Evolutionary conservation across 208 protist species (phyloP).

Genomic region (Acanthamoeba lenticulata): DNA sequence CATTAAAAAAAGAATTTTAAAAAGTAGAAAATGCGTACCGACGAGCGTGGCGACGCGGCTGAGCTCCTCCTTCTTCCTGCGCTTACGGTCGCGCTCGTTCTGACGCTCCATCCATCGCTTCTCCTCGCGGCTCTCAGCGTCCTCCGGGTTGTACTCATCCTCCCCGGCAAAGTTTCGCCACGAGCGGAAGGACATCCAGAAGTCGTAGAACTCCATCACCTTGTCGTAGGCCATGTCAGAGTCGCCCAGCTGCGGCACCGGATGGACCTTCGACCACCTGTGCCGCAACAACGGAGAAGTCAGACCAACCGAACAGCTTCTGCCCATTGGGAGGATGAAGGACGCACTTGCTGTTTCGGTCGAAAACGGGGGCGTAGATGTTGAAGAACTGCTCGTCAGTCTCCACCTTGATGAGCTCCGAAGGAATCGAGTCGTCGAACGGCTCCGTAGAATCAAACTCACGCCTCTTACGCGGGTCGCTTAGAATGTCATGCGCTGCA

Average conservation of each 20-base stretch:
- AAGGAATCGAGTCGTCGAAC: constrained; percentile 95
- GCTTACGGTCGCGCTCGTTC: constrained; percentile 92
- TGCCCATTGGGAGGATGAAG: background rate
- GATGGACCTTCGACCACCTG: constrained; percentile 76
- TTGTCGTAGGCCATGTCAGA: constrained; percentile 77
- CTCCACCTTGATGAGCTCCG: constrained; percentile 78
- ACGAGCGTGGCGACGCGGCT: constrained; percentile 92
- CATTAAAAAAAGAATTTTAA: too few relatives aligned
- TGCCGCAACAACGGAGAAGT: too few relatives aligned
- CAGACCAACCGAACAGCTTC: too few relatives aligned
- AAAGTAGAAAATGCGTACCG: too few relatives aligned
- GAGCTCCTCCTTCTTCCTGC: constrained; percentile 91
- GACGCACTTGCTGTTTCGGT: constrained; percentile 92
- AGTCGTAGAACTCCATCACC: constrained; percentile 95
- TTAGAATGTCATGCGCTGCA: constrained; percentile 94
- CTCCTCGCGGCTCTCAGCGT: constrained; percentile 95
- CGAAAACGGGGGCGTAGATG: constrained; percentile 92
- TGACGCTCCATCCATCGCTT: constrained; percentile 97
- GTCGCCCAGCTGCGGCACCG: constrained; percentile 77
- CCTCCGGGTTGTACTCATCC: constrained; percentile 93
- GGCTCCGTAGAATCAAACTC: constrained; percentile 94
- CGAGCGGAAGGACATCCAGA: constrained; percentile 94
- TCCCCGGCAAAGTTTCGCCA: constrained; percentile 96
- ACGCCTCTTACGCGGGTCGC: constrained; percentile 90
- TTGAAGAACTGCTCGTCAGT: constrained; percentile 89